Evolutionary conservation across 2,329 filamentous ascomycete genomes (phyloP), one percentile per base, ranked within the genome.

Genomic region (Hirsutella rhossiliensis): DNA sequence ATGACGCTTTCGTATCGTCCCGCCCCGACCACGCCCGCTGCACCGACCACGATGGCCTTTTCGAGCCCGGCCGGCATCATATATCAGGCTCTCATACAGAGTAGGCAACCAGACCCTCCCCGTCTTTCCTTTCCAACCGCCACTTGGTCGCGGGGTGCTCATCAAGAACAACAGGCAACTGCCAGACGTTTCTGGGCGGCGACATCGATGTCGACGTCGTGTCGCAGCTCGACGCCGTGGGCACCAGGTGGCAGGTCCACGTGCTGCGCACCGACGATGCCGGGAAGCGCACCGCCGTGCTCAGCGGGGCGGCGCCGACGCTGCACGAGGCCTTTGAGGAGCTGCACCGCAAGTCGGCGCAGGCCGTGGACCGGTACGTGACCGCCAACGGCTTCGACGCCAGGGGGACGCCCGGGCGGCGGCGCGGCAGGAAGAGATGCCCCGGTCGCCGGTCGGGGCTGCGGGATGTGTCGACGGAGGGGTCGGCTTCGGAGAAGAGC

Each of bases 271-370:
- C 48, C 11, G 51, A 56, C 11, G 51, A 56, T 38, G 42, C 38
- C 15, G 52, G 54, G 39, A 49, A 49, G 28, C 58, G 59, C 12
- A 51, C 51, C 23, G 54, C 51, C 17, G 47, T 62, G 13, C 50
- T 68, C 28, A 45, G 32, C 36, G 43, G 32, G 11, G 58, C 58
- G n/a, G 62, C 59, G 18, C 49, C 57, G 15, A 56, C 58, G 15
- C 45, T 57, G 8, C 44, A 56, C 19, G 56, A 56, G 4, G 65
- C 64, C 11, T 50, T 68, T 6, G 57, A 62, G 42, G 46, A 54
- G 15, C 61, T 69, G n/a, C 61, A 66, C 46, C 46, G 51, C 39
- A 62, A 58, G 47, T 63, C 64, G 11, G 63, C 64, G n/a, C 60
- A 62, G 37, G 61, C 59, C n/a, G 59, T 64, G 37, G 48, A 57